Evolutionary conservation across 1,284 basidiomycete genomes (phyloP).

Genomic region (Rhodofomes roseus): DNA sequence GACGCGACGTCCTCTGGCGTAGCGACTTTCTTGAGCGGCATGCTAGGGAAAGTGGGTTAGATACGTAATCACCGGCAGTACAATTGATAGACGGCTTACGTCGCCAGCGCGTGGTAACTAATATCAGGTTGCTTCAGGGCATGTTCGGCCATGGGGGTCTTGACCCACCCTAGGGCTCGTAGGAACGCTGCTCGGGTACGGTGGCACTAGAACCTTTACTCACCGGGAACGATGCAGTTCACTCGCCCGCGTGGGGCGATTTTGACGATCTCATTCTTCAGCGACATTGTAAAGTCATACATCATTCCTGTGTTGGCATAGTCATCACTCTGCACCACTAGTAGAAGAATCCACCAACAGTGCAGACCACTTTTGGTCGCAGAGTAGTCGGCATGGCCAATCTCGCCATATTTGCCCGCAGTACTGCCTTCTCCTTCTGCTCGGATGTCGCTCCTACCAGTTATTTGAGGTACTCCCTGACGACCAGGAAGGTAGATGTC

Average conservation of each 20-base stretch:
- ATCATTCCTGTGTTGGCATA: constrained; percentile 53
- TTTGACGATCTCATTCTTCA: constrained; percentile 80
- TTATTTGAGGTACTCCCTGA: constrained; percentile 53
- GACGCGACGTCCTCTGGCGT: constrained; percentile 59
- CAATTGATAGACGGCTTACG: constrained; percentile 45
- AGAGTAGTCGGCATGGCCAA: constrained; percentile 62
- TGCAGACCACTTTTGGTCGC: constrained; percentile 52
- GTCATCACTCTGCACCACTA: constrained; percentile 29
- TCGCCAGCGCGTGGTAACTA: constrained; percentile 56
- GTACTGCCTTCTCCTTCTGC: constrained; percentile 59
- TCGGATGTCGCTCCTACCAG: constrained; percentile 39
- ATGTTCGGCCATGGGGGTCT: constrained; percentile 54
- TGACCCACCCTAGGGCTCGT: constrained; percentile 51
- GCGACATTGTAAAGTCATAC: constrained; percentile 64
- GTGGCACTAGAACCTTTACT: constrained; percentile 33
- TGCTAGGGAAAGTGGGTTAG: constrained; percentile 36
- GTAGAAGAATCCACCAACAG: background rate
- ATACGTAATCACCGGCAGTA: background rate
- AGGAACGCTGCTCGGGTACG: background rate
- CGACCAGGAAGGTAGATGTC: constrained; percentile 65
- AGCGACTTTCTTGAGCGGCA: constrained; percentile 70
- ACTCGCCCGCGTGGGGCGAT: constrained; percentile 68
- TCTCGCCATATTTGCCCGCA: constrained; percentile 72
- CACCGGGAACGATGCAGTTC: constrained; percentile 59
- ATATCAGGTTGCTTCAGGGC: constrained; percentile 41